Evolutionary conservation across 495 filamentous ascomycete species (phyloP).

Genomic region (Talaromyces proteolyticus): DNA sequence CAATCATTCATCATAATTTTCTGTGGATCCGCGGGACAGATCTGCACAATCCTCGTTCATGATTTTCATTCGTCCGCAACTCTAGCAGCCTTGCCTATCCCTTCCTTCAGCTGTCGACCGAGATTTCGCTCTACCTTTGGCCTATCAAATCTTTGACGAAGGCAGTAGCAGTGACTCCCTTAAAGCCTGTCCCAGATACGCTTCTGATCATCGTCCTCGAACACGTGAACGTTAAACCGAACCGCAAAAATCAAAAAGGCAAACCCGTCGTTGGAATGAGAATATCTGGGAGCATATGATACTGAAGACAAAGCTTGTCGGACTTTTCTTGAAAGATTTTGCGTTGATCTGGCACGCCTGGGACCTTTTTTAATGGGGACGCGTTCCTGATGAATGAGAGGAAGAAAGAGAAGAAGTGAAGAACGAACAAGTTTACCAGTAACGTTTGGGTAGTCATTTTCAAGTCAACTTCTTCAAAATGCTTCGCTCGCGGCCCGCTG

Average conservation of each 20-base stretch:
- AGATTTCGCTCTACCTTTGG: not conserved
- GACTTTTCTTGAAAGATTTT: not conserved
- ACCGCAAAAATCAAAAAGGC: too few species aligned
- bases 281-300: not conserved
- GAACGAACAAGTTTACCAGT: too few species aligned
- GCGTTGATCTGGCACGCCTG: not conserved
- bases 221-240: too few species aligned
- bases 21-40: not conserved
- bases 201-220: too few species aligned
- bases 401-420: too few species aligned
- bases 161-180: too few species aligned
- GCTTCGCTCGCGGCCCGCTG: slow-evolving; percentile 31
- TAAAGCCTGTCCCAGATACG: too few species aligned
- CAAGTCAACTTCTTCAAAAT: slow-evolving; percentile 13
- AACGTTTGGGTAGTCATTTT: not conserved
- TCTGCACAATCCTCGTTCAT: not conserved
- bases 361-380: not conserved
- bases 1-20: not conserved
- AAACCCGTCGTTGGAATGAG: not conserved
- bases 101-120: not conserved
- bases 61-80: not conserved
- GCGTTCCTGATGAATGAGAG: too few species aligned
- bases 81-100: not conserved
- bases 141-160: too few species aligned
- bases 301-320: not conserved